Base-by-base conservation (phyloP, 2,329 filamentous ascomycete species). In the Fusarium camptoceras region DNA sequence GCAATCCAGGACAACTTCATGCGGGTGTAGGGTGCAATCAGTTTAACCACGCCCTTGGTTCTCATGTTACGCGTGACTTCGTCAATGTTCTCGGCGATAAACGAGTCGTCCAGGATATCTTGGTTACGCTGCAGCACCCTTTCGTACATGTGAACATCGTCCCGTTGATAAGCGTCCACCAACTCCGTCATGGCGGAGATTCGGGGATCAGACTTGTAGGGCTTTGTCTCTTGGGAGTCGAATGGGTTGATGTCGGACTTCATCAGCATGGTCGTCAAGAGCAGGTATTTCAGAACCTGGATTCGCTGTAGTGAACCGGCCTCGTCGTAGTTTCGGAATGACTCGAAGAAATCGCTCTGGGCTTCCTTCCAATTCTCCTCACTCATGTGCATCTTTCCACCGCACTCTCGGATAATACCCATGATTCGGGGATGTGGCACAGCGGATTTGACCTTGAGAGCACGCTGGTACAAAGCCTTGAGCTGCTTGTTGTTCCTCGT, bases 361-460 rank as follows among this genome's bases (percentile, higher is more conserved):
- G 96, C 96, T 76, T 94, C 93, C 79, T 96, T 94, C 96, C 96
- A 99, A 79, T 98, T 98, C 83, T 98, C 96, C 85, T 99, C 96
- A 80, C 93, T 96, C 96, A 99, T 98, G 83, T 98, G 94, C 96
- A 99, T 99, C 85, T 99, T 99, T 75, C 96, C 96, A 76, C 96
- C 96, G 79, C 96, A 99, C 83, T 99, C 96, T 57, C 95, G 92
- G 78, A 99, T 99, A 79, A 99, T 95, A 54, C 96, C 96, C 94
- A 98, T 98, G 79, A 99, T 97, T 83, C 97, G 97, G 63, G 96
- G 96, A 82, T 99, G 96, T 41, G 96, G 95, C 15, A 99, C 96
- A 0, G 96, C 96, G n/a, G 96, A 98, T 67, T 94, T 91, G 57
- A 99, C 95, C 71, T 92, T 92, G 51, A 99, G 87, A 8, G 96